Percentiles rank a stretch among this genome's conserved stretches.
phyloP scores from a whole-genome alignment of 257 asterid genomes.

The Jasminum sambac region DNA sequence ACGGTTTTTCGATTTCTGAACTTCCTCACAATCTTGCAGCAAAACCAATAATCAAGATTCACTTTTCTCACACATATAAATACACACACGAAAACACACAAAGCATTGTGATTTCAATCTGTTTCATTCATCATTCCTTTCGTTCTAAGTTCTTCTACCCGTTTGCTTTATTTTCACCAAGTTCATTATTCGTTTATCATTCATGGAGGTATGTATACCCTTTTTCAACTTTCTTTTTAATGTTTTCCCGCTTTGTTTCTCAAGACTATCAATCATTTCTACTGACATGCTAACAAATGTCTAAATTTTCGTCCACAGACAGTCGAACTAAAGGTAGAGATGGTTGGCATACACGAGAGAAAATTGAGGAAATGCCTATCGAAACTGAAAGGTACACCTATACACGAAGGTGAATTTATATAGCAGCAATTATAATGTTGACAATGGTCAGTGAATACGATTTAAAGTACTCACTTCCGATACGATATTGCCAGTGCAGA shows the following conservation, averaged over 20 bases:
- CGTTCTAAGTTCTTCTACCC: background rate
- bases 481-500: too few relatives aligned
- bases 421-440: too few relatives aligned
- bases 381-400: conserved; percentile 35
- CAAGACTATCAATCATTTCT: background rate
- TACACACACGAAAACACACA: background rate
- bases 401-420: background rate
- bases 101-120: background rate
- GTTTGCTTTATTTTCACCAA: conserved; percentile 5
- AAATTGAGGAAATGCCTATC: conserved; percentile 50
- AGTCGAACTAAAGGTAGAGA: conserved; percentile 53
- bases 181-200: conserved; percentile 24
- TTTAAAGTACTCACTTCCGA: too few relatives aligned
- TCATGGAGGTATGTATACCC: conserved; percentile 33
- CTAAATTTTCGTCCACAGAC: conserved; percentile 31
- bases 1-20: conserved; percentile 20
- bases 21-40: conserved; percentile 21
- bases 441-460: too few relatives aligned
- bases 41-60: conserved; percentile 39
- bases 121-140: background rate
- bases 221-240: background rate
- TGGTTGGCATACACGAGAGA: conserved; percentile 51
- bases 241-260: too few relatives aligned
- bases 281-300: conserved; percentile 1
- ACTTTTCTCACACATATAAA: conserved; percentile 23